phyloP scores from a whole-genome alignment of 2,329 filamentous ascomycete genomes.

The Emericellopsis atlantica region DNA sequence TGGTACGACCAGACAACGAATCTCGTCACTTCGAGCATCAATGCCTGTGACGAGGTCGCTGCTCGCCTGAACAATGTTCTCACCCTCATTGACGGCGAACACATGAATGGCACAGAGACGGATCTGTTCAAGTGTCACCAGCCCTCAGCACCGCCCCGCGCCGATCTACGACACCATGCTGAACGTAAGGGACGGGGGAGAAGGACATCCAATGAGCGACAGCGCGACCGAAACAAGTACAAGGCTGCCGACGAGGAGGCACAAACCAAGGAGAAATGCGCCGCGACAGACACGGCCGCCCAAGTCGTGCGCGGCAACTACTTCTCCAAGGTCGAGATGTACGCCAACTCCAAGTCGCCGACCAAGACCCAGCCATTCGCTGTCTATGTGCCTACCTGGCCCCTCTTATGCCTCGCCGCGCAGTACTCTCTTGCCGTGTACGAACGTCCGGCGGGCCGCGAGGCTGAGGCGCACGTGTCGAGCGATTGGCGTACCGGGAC shows the following conservation, averaged over 20 bases:
- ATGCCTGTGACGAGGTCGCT: conserved; percentile 46
- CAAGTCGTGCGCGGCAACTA: conserved; percentile 34
- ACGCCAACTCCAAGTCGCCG: conserved; percentile 65
- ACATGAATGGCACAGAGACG: conserved; percentile 36
- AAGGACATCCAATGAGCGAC: not conserved
- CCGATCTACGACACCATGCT: not conserved
- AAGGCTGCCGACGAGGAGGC: conserved; percentile 9
- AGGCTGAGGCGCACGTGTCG: conserved; percentile 56
- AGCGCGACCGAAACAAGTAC: conserved; percentile 1
- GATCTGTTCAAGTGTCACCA: conserved; percentile 33
- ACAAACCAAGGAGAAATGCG: not conserved
- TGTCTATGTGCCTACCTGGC: conserved; percentile 63
- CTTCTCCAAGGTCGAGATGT: conserved; percentile 67
- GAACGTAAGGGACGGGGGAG: conserved; percentile 2
- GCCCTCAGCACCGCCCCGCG: conserved; percentile 1
- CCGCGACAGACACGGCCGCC: conserved; percentile 2
- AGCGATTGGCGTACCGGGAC: conserved; percentile 63
- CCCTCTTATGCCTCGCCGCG: conserved; percentile 65
- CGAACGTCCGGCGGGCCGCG: conserved; percentile 44
- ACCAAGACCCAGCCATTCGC: conserved; percentile 53
- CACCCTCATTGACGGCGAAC: conserved; percentile 58
- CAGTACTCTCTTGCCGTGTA: conserved; percentile 69
- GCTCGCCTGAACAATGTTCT: conserved; percentile 55
- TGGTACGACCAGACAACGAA: conserved; percentile 19
- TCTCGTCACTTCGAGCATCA: conserved; percentile 20